Percentiles rank a stretch among this genome's conserved stretches.
Conservation (phyloP, 2,329 filamentous ascomycete genomes). For the Microcyclosporella mali region DNA sequence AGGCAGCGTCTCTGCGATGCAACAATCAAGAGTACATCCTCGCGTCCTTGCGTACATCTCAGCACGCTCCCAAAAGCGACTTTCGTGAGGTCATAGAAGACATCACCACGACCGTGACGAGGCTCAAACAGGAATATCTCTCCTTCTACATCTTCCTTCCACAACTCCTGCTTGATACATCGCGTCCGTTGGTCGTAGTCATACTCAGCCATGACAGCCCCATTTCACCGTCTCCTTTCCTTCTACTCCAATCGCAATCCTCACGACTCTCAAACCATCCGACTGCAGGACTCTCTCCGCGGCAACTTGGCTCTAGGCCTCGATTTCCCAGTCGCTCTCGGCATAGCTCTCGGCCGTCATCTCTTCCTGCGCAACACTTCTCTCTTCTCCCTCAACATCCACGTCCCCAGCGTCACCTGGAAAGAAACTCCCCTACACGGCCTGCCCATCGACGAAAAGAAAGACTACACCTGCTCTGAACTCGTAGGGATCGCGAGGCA, state of each 20-base stretch:
- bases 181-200: neutral
- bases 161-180: neutral
- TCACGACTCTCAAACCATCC: slow-evolving; percentile 28
- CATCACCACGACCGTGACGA: neutral
- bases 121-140: no score
- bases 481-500: slow-evolving; percentile 20
- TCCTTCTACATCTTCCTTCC: neutral
- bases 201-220: slow-evolving; percentile 8
- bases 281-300: slow-evolving; percentile 31
- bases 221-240: slow-evolving; percentile 34
- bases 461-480: slow-evolving; percentile 26
- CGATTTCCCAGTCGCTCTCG: slow-evolving; percentile 33
- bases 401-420: slow-evolving; percentile 29
- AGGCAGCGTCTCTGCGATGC: no score
- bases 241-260: slow-evolving; percentile 32
- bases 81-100: neutral
- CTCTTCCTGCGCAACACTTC: slow-evolving; percentile 29
- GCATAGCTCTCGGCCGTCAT: slow-evolving; percentile 30
- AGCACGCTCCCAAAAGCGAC: no score
- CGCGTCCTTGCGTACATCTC: no score
- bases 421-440: slow-evolving; percentile 27
- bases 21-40: no score
- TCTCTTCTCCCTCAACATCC: slow-evolving; percentile 30
- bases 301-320: slow-evolving; percentile 34
- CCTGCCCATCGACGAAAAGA: slow-evolving; percentile 28